Evolutionary conservation across 2,329 filamentous ascomycete genomes (phyloP).

Genomic region (Paecilomyces formosus): DNA sequence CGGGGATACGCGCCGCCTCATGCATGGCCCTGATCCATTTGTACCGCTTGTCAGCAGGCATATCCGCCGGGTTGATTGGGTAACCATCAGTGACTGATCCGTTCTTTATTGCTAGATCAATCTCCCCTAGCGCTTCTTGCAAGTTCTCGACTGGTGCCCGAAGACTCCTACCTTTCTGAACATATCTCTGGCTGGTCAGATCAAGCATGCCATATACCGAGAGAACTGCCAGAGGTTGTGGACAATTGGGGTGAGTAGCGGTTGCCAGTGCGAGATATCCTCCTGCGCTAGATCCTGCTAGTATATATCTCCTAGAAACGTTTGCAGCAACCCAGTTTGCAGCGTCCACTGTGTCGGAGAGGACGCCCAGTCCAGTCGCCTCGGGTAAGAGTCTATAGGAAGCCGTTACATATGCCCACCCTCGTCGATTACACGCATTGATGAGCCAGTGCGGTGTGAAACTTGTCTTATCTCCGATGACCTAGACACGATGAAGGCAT

Average conservation of each 20-base stretch:
- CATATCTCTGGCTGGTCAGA: background rate
- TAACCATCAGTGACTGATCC: background rate
- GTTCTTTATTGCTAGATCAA: background rate
- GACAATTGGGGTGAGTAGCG: conserved; percentile 1
- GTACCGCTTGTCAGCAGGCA: background rate
- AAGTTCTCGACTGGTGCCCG: background rate
- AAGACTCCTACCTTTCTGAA: background rate
- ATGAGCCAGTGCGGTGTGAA: conserved; percentile 4
- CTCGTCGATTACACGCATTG: conserved; percentile 4
- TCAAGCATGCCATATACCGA: background rate
- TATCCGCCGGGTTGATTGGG: background rate
- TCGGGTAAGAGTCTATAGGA: conserved; percentile 7
- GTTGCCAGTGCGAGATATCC: conserved; percentile 10
- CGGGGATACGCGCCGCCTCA: background rate
- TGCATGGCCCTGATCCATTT: conserved; percentile 4
- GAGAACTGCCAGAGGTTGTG: background rate
- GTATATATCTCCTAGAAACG: conserved; percentile 3
- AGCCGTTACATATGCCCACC: conserved; percentile 8
- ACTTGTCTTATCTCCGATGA: background rate
- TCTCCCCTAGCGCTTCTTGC: background rate
- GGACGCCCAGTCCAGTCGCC: conserved; percentile 3
- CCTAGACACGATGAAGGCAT: background rate
- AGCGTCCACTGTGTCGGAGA: conserved; percentile 5
- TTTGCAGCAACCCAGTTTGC: conserved; percentile 2
- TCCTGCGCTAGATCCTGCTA: conserved; percentile 9